phyloP scores from a whole-genome alignment of 495 filamentous ascomycete species.

The Lophiostoma macrostomum region DNA sequence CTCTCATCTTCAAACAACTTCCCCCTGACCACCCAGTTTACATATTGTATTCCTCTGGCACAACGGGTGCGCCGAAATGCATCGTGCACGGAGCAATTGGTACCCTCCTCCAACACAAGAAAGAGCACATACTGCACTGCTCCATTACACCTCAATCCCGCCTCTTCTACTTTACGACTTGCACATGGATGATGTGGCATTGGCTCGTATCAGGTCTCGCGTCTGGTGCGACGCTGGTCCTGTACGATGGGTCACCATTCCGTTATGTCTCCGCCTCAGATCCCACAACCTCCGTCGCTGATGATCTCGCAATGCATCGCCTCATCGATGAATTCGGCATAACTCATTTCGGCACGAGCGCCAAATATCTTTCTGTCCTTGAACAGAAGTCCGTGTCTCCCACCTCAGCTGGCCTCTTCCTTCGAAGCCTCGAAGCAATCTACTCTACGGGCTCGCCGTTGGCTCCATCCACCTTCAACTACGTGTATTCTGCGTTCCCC shows the following conservation, averaged over 20 bases:
- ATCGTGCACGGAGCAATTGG: conserved; percentile 88
- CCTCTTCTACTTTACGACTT: conserved; percentile 85
- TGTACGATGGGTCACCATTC: conserved; percentile 90
- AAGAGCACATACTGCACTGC: conserved; percentile 83
- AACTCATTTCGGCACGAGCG: conserved; percentile 89
- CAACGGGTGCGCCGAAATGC: conserved; percentile 86
- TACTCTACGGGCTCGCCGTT: conserved; percentile 92
- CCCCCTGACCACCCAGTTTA: conserved; percentile 82
- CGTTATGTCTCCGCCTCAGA: conserved; percentile 35
- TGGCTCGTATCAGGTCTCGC: conserved; percentile 84
- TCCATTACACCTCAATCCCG: conserved; percentile 63
- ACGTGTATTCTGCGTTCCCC: conserved; percentile 79
- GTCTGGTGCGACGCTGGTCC: conserved; percentile 72
- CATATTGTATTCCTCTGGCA: conserved; percentile 83
- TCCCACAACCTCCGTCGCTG: conserved; percentile 42
- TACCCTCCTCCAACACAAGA: conserved; percentile 89
- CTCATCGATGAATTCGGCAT: conserved; percentile 69
- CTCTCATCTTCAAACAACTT: conserved; percentile 67
- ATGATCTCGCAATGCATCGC: conserved; percentile 66
- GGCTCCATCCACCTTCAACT: conserved; percentile 88
- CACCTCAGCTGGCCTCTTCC: conserved; percentile 46
- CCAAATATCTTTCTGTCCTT: conserved; percentile 86
- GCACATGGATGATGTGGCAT: conserved; percentile 98
- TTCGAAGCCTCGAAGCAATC: conserved; percentile 67
- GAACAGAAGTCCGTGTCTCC: conserved; percentile 76